These are phyloP conservation scores for Stemphylium beticola DNA, from an alignment of 2,329 filamentous ascomycete species.

Conservation along the genomic window DNA sequence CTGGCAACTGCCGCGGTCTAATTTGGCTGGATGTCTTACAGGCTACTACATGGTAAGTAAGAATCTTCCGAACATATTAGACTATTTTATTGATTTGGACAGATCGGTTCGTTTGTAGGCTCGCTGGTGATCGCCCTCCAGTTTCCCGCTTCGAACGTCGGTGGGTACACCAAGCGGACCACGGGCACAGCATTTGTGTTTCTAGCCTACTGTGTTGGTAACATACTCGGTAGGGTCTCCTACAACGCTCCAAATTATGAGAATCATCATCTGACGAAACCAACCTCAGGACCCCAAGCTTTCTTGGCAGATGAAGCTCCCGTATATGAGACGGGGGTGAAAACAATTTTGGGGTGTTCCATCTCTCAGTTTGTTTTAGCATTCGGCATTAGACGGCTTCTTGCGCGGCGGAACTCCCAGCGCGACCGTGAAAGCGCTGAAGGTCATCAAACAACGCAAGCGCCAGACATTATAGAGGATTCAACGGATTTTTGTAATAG, in stretches of 20 bases:
- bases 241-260: not conserved
- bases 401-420: constrained; percentile 3
- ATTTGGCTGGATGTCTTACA: constrained; percentile 57
- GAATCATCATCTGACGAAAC: not conserved
- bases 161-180: constrained; percentile 43
- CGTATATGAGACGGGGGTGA: constrained; percentile 60
- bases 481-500: constrained; percentile 6
- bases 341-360: constrained; percentile 57
- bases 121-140: constrained; percentile 62
- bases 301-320: constrained; percentile 56
- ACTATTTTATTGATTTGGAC: constrained; percentile 12
- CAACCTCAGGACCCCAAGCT: constrained; percentile 46
- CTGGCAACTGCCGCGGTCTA: constrained; percentile 55
- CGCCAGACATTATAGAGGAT: constrained; percentile 1
- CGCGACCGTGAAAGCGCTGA: constrained; percentile 5
- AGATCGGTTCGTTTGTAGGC: constrained; percentile 54
- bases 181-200: constrained; percentile 57
- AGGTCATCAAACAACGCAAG: not conserved
- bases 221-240: constrained; percentile 49
- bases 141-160: constrained; percentile 58
- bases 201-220: constrained; percentile 55
- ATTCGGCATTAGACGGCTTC: constrained; percentile 7
- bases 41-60: constrained; percentile 57
- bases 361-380: constrained; percentile 51
- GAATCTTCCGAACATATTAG: not conserved